Conservation (phyloP, 306 rosid species). For the Glycine soja region DNA sequence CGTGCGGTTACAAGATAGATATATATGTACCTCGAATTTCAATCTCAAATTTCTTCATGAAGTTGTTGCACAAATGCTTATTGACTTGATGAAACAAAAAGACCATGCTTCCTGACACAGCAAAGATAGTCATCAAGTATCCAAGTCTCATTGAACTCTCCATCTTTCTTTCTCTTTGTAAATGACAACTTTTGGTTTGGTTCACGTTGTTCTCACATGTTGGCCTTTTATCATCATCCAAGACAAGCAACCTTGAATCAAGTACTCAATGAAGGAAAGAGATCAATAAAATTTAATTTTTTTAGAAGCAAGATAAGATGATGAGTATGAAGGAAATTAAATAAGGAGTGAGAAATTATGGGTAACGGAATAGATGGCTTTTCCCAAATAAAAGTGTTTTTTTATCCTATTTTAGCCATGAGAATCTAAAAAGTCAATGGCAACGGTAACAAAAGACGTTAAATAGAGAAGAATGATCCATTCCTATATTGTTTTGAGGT, state of each 20-base stretch:
- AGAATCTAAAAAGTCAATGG: background rate
- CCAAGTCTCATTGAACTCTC: constrained; percentile 54
- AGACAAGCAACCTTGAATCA: constrained; percentile 22
- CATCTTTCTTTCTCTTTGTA: constrained; percentile 46
- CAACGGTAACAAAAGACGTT: background rate
- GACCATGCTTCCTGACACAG: constrained; percentile 72
- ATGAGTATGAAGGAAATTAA: background rate
- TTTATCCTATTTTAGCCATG: background rate
- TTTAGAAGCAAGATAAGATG: background rate
- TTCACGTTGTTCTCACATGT: background rate
- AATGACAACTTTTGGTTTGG: constrained; percentile 22
- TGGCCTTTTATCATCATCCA: constrained; percentile 1
- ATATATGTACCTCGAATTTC: constrained; percentile 44
- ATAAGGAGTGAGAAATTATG: background rate
- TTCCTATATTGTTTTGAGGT: background rate
- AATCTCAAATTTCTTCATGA: constrained; percentile 65
- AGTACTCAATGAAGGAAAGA: background rate
- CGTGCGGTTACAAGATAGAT: background rate
- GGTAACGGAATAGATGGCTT: background rate
- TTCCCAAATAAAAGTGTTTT: background rate
- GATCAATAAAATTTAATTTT: background rate
- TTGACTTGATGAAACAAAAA: constrained; percentile 67
- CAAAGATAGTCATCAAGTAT: constrained; percentile 65
- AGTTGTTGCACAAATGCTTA: constrained; percentile 63
- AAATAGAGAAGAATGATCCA: background rate